Conservation (phyloP, 441 rosid genomes). For the Croton laevigatus region DNA sequence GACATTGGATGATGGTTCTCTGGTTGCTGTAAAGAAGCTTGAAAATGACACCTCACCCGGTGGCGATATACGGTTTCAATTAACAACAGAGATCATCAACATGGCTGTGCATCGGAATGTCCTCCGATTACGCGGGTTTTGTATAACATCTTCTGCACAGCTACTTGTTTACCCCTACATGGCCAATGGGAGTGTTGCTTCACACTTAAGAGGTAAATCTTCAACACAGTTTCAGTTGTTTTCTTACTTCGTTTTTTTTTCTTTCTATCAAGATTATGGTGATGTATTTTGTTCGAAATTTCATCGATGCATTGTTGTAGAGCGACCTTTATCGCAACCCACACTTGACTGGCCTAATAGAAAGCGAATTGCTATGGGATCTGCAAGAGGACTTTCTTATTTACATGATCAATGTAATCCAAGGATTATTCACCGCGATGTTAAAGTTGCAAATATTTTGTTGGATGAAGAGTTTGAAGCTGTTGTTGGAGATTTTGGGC, state of each 20-base stretch:
- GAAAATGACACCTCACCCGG: not conserved
- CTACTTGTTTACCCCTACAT: constrained; percentile 79
- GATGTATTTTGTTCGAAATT: not conserved
- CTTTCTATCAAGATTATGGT: not conserved
- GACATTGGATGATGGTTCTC: constrained; percentile 4
- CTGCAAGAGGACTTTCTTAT: constrained; percentile 72
- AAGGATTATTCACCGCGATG: constrained; percentile 72
- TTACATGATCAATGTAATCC: constrained; percentile 79
- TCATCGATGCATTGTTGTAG: not conserved
- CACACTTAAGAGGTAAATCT: constrained; percentile 62
- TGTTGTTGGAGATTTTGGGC: constrained; percentile 75
- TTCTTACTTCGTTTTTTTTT: not conserved
- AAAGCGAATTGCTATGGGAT: constrained; percentile 65
- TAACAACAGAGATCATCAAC: constrained; percentile 13
- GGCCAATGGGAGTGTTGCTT: constrained; percentile 88
- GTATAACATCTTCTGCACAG: constrained; percentile 73
- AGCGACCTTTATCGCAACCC: constrained; percentile 5
- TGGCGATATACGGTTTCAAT: constrained; percentile 10
- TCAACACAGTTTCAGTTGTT: not conserved
- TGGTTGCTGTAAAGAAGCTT: constrained; percentile 15
- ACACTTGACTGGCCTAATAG: constrained; percentile 60
- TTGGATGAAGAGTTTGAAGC: constrained; percentile 79
- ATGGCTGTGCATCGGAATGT: constrained; percentile 55
- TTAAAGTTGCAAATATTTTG: constrained; percentile 74
- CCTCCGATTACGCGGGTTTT: constrained; percentile 66